Evolutionary conservation across 495 filamentous ascomycete species (phyloP).

Genomic region (Tuber brumale): DNA sequence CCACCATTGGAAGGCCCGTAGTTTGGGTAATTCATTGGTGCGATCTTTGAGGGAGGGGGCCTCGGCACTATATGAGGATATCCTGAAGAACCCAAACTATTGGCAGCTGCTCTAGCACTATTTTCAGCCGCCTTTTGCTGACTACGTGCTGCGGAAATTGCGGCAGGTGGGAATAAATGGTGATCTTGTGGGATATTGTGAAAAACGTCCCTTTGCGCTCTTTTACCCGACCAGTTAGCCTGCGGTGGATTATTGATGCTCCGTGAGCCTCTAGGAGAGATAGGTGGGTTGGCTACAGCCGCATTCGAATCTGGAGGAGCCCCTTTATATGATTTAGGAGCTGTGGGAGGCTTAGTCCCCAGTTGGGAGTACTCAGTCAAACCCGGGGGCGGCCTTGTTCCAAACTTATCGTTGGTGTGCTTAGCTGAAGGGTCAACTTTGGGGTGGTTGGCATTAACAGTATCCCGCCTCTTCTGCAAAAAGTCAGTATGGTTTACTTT

Average conservation of each 20-base stretch:
- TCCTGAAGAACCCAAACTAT: neutral
- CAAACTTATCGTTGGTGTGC: neutral
- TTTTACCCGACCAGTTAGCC: neutral
- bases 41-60: neutral
- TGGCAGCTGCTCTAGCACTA: neutral
- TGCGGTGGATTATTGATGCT: neutral
- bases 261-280: neutral
- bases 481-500: neutral
- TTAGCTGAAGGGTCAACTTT: neutral
- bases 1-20: neutral
- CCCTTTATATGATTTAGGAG: neutral
- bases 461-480: neutral
- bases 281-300: neutral
- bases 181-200: neutral
- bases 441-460: neutral
- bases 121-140: constrained; percentile 1
- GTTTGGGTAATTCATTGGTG: neutral
- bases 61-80: neutral
- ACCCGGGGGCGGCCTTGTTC: neutral
- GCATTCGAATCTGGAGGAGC: neutral
- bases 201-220: neutral
- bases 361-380: neutral
- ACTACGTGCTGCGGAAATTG: neutral
- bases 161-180: neutral
- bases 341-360: neutral